A percentile compares a stretch with the other conserved stretches of the same genome.
Evolutionary conservation across 2,329 filamentous ascomycete genomes (phyloP).

Genomic region (Neopestalotiopsis rosae): DNA sequence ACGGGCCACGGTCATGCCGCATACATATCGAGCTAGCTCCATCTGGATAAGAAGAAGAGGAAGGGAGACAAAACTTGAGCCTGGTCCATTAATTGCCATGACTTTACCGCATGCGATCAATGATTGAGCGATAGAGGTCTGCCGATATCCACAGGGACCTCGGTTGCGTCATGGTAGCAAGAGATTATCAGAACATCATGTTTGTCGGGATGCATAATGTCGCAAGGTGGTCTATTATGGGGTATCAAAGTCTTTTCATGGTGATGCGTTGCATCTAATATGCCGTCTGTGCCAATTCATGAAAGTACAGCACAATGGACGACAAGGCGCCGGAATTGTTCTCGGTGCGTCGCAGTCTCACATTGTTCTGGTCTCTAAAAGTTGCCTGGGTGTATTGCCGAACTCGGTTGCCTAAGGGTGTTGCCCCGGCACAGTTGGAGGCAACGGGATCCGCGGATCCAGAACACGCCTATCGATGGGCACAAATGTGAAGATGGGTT

Average conservation of each 20-base stretch:
- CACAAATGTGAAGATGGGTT: conserved; percentile 84
- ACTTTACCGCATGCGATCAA: neutral
- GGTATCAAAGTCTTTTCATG: neutral
- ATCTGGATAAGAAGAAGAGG: neutral
- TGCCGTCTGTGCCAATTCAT: neutral
- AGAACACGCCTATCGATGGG: conserved; percentile 60
- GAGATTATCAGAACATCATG: neutral
- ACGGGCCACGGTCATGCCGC: neutral
- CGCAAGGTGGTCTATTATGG: neutral
- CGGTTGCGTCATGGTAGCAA: neutral
- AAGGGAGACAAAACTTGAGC: neutral
- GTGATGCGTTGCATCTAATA: neutral
- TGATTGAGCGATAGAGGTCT: neutral
- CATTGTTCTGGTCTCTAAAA: neutral
- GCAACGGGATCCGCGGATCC: conserved; percentile 35
- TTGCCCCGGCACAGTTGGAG: conserved; percentile 18
- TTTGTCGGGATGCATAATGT: neutral
- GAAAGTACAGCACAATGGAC: neutral
- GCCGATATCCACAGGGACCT: neutral
- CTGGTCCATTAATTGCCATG: too few relatives aligned
- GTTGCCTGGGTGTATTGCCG: neutral
- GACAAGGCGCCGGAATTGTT: neutral
- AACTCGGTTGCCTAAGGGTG: neutral
- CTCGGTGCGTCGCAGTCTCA: neutral
- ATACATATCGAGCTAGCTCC: neutral